Percentiles rank a stretch among this genome's conserved stretches.
Evolutionary conservation across 1,284 basidiomycete genomes (phyloP).

Genomic region (Boletus smithii): DNA sequence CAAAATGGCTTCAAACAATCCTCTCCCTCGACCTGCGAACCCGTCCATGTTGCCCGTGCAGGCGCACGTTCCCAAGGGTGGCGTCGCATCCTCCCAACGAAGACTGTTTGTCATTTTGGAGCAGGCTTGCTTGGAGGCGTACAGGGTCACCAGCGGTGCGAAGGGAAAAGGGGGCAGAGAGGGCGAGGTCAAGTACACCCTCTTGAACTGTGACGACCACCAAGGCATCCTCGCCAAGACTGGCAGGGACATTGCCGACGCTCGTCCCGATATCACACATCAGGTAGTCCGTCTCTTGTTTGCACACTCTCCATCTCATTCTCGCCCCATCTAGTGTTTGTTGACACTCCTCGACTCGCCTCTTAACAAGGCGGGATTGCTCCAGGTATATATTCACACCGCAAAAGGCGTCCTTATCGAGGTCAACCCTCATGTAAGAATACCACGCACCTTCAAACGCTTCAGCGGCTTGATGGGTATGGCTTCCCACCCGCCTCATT

Average conservation of each 20-base stretch:
- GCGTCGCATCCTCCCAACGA: slow-evolving; percentile 55
- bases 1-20: slow-evolving; percentile 40
- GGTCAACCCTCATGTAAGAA: slow-evolving; percentile 96
- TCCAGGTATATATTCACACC: slow-evolving; percentile 99
- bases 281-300: slow-evolving; percentile 56
- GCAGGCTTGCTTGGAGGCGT: slow-evolving; percentile 94
- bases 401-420: slow-evolving; percentile 96
- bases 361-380: slow-evolving; percentile 93
- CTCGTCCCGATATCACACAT: slow-evolving; percentile 97
- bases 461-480: slow-evolving; percentile 98
- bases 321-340: slow-evolving; percentile 65
- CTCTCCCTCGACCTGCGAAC: slow-evolving; percentile 50
- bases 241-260: slow-evolving; percentile 96
- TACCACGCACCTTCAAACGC: slow-evolving; percentile 97
- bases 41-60: slow-evolving; percentile 79
- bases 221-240: slow-evolving; percentile 98
- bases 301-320: slow-evolving; percentile 2
- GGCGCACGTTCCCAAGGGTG: slow-evolving; percentile 73
- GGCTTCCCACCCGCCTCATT: slow-evolving; percentile 27
- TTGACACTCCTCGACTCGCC: slow-evolving; percentile 97
- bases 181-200: slow-evolving; percentile 90
- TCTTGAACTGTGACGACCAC: slow-evolving; percentile 98
- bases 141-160: slow-evolving; percentile 71
- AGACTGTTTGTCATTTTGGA: slow-evolving; percentile 89
- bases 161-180: slow-evolving; percentile 53